Evolutionary conservation across 2,329 filamentous ascomycete species (phyloP), one percentile per base, ranked within the genome.

Genomic region (Penicillium sp.): DNA sequence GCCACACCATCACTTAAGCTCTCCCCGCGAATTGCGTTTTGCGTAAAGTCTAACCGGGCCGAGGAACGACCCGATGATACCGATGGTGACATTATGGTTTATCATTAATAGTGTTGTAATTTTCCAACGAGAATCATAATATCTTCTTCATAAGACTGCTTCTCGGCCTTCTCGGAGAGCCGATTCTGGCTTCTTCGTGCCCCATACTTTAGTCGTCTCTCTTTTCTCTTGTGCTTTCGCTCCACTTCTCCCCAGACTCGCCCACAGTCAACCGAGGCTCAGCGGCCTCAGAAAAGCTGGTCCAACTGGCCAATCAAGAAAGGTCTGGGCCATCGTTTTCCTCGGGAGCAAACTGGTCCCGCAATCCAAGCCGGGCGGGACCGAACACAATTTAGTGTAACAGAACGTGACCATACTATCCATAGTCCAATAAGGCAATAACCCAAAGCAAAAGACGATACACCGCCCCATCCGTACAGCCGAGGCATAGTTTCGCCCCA

Each of bases 401-500:
- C 57, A 35, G 20, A n/a, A 38, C 35, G 50, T 63, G 39, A 62
- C 60, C 34, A 39, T 60, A 62, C 51, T 54, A 37, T 51, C 52
- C 55, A 20, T 20, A 20, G 20, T 20, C 20, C 20, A 20, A 20
- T 20, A 20, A 20, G 20, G 20, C 20, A 20, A 20, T 1, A 20
- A 20, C 20, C 20, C 20, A 20, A 20, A 1, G 2, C 20, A 1
- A 20, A 20, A 52, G 11, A 58, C 42, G 45, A 28, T 39, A 55
- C 54, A 25, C n/a, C 22, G 43, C 47, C 41, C 20, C 58, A 54
- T 61, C 60, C 54, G 57, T 57, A 59, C 63, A 68, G 58, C 66
- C 66, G 65, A 67, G 66, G 66, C 65, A 64, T 58, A 20, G 20
- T 20, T 20, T 55, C 54, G 39, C n/a, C 14, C 34, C 58, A 43